phyloP scores from a whole-genome alignment of 2,329 filamentous ascomycete genomes.

The Fusarium albosuccineum region DNA sequence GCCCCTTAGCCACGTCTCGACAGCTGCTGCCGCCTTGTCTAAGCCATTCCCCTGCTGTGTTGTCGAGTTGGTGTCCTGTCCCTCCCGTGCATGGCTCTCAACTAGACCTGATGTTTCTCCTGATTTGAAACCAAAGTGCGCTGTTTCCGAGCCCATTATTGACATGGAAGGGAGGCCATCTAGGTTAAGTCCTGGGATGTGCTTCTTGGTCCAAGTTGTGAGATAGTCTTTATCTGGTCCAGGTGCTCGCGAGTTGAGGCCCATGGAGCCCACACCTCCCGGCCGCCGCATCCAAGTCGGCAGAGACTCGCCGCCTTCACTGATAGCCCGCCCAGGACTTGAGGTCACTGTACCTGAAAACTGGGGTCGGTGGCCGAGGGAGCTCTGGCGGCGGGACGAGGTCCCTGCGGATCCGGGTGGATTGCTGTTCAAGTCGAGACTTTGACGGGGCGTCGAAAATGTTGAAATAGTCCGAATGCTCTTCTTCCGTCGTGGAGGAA shows the following conservation, averaged over 20 bases:
- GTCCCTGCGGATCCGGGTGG: slow-evolving; percentile 53
- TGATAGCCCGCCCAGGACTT: slow-evolving; percentile 54
- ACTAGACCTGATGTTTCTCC: slow-evolving; percentile 58
- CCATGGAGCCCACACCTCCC: slow-evolving; percentile 88
- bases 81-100: slow-evolving; percentile 65
- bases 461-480: slow-evolving; percentile 76
- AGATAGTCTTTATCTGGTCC: slow-evolving; percentile 88
- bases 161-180: slow-evolving; percentile 77
- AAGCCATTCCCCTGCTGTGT: slow-evolving; percentile 68
- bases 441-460: slow-evolving; percentile 75
- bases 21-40: slow-evolving; percentile 86
- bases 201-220: slow-evolving; percentile 86
- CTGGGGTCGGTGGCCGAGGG: slow-evolving; percentile 54
- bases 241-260: slow-evolving; percentile 75
- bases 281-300: slow-evolving; percentile 81
- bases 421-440: slow-evolving; percentile 69
- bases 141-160: slow-evolving; percentile 71
- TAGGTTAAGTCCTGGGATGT: slow-evolving; percentile 82
- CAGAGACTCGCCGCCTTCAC: slow-evolving; percentile 54
- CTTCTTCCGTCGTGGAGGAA: slow-evolving; percentile 91
- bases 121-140: slow-evolving; percentile 66
- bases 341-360: slow-evolving; percentile 51
- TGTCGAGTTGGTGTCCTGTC: slow-evolving; percentile 56
- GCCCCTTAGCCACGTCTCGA: slow-evolving; percentile 92
- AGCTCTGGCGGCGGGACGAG: slow-evolving; percentile 59